A percentile compares a stretch with the other conserved stretches of the same genome.
These are phyloP conservation scores for Microdochium nivale DNA, from an alignment of 2,329 filamentous ascomycete genomes.

Conservation along the genomic window DNA sequence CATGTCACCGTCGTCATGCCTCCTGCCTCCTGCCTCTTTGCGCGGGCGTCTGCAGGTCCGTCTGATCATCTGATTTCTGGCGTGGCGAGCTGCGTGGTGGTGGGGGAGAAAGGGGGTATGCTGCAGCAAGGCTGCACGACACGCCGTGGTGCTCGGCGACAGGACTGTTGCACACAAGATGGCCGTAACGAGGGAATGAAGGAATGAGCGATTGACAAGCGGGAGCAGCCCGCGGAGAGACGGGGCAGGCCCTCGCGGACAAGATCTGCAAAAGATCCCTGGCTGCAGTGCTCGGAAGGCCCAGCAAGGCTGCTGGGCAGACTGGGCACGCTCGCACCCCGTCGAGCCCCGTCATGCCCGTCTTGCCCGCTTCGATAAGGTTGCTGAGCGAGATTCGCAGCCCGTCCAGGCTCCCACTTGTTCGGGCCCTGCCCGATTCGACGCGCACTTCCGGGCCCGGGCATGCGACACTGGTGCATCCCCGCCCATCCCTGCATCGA, in stretches of 20 bases:
- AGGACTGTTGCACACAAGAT: background rate
- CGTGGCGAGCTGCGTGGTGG: background rate
- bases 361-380: too few relatives aligned
- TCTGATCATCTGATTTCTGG: background rate
- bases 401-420: background rate
- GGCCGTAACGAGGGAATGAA: background rate
- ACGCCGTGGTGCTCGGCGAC: too few relatives aligned
- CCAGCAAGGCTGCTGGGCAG: too few relatives aligned
- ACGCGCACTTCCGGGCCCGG: background rate
- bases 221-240: background rate
- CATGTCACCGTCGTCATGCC: too few relatives aligned
- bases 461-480: background rate
- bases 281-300: background rate
- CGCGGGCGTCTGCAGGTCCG: background rate
- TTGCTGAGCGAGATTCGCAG: too few relatives aligned
- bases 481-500: too few relatives aligned
- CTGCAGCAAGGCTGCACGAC: background rate
- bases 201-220: background rate
- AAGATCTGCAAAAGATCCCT: conserved; percentile 1
- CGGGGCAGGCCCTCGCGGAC: background rate
- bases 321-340: too few relatives aligned
- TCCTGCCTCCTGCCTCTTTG: too few relatives aligned
- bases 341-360: too few relatives aligned
- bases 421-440: background rate
- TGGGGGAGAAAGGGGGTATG: too few relatives aligned